Base-by-base conservation (phyloP, 805 yeast species). In the Candida verbasci region DNA sequence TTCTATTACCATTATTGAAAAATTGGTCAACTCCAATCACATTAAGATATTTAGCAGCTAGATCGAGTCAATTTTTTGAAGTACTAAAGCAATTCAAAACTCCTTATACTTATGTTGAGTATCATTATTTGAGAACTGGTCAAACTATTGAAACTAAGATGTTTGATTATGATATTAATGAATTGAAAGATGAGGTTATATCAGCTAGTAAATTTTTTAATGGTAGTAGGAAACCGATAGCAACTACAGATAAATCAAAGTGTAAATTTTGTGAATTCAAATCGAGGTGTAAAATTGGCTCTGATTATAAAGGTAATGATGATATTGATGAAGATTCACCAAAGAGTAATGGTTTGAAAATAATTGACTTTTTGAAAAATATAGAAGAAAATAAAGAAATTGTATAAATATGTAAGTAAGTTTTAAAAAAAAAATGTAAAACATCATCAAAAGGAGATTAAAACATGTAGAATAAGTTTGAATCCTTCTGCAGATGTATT, bases 261-360 rank as follows among this genome's bases (percentile, higher is more conserved):
- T 82, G 91, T 52, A 62, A 56, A 11, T 59, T 53, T 34, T 82
- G 91, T 56, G 78, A 72, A 14, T 82, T 74, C 50, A 59, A 62
- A 18, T 24, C 50, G 3, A 44, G 38, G 29, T 57, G 63, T 37
- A 14, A 43, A 16, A 17, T 23, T 31, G 28, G 34, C 7, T 22
- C 34, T 3, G 26, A 24, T 24, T n/a, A n/a, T n/a, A n/a, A n/a
- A n/a, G n/a, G n/a, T n/a, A n/a, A n/a, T n/a, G n/a, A n/a, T n/a
- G n/a, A 21, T 21, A 21, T 8, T 21, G 24, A 10, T 8, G 24
- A 21, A 21, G 24, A 21, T 21, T 8, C 24, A 21, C 24, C 24
- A 8, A 8, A n/a, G 17, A 16, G 8, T 7, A 20, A 21, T 5
- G 46, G 47, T 11, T 18, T 31, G 17, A 30, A 17, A 14, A 24